These are phyloP conservation scores for Aspergillus ibericus DNA, from an alignment of 2,329 filamentous ascomycete genomes.

Conservation along the genomic window DNA sequence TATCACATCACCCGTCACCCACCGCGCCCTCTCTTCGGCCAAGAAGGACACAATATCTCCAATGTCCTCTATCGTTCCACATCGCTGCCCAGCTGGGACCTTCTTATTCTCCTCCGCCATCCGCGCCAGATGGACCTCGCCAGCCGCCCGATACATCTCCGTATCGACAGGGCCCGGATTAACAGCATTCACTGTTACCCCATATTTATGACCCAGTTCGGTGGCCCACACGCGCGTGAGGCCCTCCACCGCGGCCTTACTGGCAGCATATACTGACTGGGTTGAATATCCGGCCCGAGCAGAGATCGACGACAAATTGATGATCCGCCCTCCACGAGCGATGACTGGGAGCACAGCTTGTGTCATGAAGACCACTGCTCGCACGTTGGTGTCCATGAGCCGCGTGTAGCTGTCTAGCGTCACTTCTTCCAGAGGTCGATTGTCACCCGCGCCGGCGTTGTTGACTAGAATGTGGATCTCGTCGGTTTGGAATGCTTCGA, in stretches of 20 bases:
- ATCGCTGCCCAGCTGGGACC: slow-evolving; percentile 17
- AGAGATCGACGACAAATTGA: slow-evolving; percentile 23
- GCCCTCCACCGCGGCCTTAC: slow-evolving; percentile 61
- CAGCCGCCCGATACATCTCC: slow-evolving; percentile 19
- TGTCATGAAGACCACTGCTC: slow-evolving; percentile 24
- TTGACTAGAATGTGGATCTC: slow-evolving; percentile 25
- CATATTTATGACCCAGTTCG: slow-evolving; percentile 30
- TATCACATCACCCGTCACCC: slow-evolving; percentile 24
- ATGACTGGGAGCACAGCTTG: slow-evolving; percentile 18
- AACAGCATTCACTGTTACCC: slow-evolving; percentile 32
- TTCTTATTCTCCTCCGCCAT: slow-evolving; percentile 21
- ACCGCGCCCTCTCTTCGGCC: slow-evolving; percentile 17
- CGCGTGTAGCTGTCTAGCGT: slow-evolving; percentile 18
- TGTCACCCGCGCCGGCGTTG: slow-evolving; percentile 26
- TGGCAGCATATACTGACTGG: slow-evolving; percentile 62
- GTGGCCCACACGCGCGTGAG: slow-evolving; percentile 62
- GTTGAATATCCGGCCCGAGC: slow-evolving; percentile 18
- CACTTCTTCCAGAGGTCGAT: slow-evolving; percentile 19
- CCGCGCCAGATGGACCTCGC: slow-evolving; percentile 12
- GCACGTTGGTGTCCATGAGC: slow-evolving; percentile 20
- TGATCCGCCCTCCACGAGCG: slow-evolving; percentile 16
- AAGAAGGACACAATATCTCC: slow-evolving; percentile 23
- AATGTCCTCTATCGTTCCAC: slow-evolving; percentile 16
- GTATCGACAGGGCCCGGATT: slow-evolving; percentile 31
- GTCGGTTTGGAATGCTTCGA: slow-evolving; percentile 11